A percentile compares a stretch with the other conserved stretches of the same genome.
Evolutionary conservation across 2,329 filamentous ascomycete species (phyloP).

Genomic region (Thielaviopsis populi): DNA sequence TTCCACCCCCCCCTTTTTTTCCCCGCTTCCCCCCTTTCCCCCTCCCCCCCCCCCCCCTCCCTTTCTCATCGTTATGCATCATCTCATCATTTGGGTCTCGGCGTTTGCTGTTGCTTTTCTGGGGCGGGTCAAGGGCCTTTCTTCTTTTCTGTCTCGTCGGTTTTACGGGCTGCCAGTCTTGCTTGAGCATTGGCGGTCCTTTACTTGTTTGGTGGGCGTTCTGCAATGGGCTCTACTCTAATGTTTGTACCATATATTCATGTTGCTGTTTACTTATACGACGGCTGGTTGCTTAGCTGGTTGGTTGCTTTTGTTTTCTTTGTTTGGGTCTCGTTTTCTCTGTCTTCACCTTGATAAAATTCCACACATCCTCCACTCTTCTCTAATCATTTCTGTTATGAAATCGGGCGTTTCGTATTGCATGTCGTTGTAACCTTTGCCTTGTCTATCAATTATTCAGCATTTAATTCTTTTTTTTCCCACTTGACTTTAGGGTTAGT

Average conservation of each 20-base stretch:
- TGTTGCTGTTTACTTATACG: neutral
- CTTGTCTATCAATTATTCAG: neutral
- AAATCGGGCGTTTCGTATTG: neutral
- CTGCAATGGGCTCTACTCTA: neutral
- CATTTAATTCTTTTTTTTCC: neutral
- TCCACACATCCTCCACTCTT: constrained; percentile 4
- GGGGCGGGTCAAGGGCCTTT: neutral
- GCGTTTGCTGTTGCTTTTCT: neutral
- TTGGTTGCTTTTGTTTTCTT: neutral
- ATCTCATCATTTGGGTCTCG: neutral
- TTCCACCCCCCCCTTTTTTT: too few relatives aligned
- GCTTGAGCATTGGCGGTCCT: neutral
- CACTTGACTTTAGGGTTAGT: neutral
- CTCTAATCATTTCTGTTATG: neutral
- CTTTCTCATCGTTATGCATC: neutral
- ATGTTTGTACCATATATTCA: neutral
- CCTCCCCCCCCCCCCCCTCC: neutral
- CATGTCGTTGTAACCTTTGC: neutral
- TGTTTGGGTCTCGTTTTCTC: constrained; percentile 2
- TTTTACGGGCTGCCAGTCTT: neutral
- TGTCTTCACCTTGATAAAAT: neutral
- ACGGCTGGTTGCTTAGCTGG: neutral
- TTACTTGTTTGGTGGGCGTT: neutral
- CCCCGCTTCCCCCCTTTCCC: neutral
- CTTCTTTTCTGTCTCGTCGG: neutral